Percentiles rank a stretch among this genome's conserved stretches.
Evolutionary conservation across 2,329 filamentous ascomycete species (phyloP).

Genomic region (Ophiocordyceps camponoti-rufipedis): DNA sequence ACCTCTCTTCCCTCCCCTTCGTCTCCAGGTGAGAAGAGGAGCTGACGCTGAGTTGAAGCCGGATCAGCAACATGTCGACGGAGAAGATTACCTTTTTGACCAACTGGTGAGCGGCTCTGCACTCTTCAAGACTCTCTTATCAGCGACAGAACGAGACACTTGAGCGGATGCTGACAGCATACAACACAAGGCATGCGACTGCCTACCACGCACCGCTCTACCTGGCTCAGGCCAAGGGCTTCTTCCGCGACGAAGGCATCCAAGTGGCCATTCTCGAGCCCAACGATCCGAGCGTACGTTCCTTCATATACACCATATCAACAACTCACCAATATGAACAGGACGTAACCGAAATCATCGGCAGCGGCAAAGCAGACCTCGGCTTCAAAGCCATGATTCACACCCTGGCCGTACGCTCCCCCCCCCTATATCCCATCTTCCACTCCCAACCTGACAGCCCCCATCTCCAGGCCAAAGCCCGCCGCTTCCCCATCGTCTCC

Average conservation of each 20-base stretch:
- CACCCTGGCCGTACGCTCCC: slow-evolving; percentile 37
- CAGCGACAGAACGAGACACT: too few species aligned
- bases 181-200: slow-evolving; percentile 48
- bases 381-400: slow-evolving; percentile 79
- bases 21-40: slow-evolving; percentile 8
- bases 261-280: slow-evolving; percentile 63
- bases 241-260: slow-evolving; percentile 57
- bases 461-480: slow-evolving; percentile 61
- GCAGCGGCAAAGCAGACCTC: slow-evolving; percentile 56
- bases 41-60: slow-evolving; percentile 14
- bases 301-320: too few species aligned
- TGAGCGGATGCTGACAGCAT: too few species aligned
- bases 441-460: too few species aligned
- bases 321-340: slow-evolving; percentile 8
- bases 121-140: too few species aligned
- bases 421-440: too few species aligned
- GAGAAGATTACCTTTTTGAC: slow-evolving; percentile 75
- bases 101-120: slow-evolving; percentile 47
- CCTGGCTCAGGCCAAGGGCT: slow-evolving; percentile 58
- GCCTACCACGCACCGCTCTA: slow-evolving; percentile 67
- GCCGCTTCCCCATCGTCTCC: slow-evolving; percentile 53
- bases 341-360: slow-evolving; percentile 71
- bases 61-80: slow-evolving; percentile 48
- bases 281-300: slow-evolving; percentile 52
- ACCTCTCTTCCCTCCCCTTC: slow-evolving; percentile 13